Conservation (phyloP, 495 filamentous ascomycete genomes). For the Podospora australis region DNA sequence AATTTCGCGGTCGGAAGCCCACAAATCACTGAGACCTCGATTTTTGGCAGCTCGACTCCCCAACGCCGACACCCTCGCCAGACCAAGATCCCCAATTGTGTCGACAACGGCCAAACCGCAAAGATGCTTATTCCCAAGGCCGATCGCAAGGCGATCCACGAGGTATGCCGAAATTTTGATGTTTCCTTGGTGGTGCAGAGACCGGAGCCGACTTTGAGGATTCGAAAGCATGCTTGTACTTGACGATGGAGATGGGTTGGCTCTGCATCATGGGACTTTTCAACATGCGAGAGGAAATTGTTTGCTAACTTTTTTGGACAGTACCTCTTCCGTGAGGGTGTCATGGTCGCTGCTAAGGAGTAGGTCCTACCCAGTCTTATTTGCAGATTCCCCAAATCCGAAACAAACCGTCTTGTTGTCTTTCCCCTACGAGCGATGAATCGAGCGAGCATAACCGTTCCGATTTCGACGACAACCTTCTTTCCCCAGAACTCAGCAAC, state of each 20-base stretch:
- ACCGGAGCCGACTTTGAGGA: neutral
- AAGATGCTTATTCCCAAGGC: constrained; percentile 96
- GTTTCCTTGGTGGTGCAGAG: neutral
- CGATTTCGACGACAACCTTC: neutral
- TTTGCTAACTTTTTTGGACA: constrained; percentile 41
- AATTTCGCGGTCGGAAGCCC: constrained; percentile 30
- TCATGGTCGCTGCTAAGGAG: constrained; percentile 98
- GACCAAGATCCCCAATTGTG: constrained; percentile 40
- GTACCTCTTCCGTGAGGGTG: constrained; percentile 99
- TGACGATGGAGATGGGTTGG: too few species aligned
- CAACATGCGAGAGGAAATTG: constrained; percentile 3
- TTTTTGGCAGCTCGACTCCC: constrained; percentile 29
- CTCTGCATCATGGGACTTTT: too few species aligned
- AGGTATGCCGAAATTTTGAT: constrained; percentile 31
- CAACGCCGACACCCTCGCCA: constrained; percentile 29
- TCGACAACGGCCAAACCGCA: constrained; percentile 41
- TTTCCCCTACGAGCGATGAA: neutral
- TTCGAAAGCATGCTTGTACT: too few species aligned
- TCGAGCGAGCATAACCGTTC: too few species aligned
- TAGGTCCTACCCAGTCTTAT: constrained; percentile 19
- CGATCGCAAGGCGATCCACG: constrained; percentile 99
- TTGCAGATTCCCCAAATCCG: neutral
- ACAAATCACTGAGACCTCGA: constrained; percentile 31
- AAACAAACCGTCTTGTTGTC: too few species aligned
- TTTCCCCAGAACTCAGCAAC: neutral